These are phyloP conservation scores for Candida labiduridarum DNA, from an alignment of 1,139 yeast species.

Conservation along the genomic window DNA sequence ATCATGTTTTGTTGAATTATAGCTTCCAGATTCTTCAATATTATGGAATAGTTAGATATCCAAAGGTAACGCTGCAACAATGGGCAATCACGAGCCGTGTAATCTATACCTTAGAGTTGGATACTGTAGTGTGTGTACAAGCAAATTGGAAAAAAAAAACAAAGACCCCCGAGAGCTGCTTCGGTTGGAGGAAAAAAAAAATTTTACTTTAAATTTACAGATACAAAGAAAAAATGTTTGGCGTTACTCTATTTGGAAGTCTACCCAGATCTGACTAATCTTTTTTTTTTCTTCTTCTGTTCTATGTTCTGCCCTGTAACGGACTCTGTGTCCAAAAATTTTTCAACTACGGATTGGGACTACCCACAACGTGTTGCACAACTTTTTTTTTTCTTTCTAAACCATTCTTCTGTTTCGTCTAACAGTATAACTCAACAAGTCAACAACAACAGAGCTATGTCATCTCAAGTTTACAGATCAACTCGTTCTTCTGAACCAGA, in stretches of 20 bases:
- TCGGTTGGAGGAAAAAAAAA: neutral
- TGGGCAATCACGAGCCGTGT: neutral
- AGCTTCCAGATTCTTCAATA: neutral
- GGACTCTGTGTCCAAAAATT: neutral
- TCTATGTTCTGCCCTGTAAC: neutral
- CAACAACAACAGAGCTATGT: neutral
- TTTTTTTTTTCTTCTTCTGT: constrained; percentile 5
- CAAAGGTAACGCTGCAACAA: neutral
- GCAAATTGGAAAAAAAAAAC: neutral
- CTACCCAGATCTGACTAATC: constrained; percentile 11
- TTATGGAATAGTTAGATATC: neutral
- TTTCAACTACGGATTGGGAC: neutral
- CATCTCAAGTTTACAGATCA: constrained; percentile 74
- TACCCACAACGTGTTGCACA: neutral
- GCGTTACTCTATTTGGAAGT: constrained; percentile 6
- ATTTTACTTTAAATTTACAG: neutral
- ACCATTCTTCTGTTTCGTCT: neutral
- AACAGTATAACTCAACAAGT: too few relatives aligned
- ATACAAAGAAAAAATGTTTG: neutral
- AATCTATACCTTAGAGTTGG: too few relatives aligned
- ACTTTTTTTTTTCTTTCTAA: neutral
- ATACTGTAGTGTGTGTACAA: too few relatives aligned
- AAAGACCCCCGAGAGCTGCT: neutral
- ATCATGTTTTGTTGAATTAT: constrained; percentile 2
- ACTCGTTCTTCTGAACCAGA: constrained; percentile 69